Conservation (phyloP, 306 rosid genomes). For the Fagus sylvatica region DNA sequence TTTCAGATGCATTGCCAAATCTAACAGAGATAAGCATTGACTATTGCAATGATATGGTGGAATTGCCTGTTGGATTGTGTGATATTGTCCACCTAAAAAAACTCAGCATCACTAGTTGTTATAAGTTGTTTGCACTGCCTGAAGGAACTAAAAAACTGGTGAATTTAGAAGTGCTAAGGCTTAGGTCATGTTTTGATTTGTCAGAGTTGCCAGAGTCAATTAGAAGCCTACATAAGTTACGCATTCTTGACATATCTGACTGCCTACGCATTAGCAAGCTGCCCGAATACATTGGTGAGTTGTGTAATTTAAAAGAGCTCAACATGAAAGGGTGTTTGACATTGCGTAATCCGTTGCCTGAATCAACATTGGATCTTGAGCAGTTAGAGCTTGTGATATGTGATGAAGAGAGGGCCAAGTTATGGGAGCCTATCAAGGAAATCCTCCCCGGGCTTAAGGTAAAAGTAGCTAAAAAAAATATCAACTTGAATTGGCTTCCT, state of each 20-base stretch:
- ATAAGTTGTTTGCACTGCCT: slow-evolving; percentile 30
- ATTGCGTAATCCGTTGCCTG: slow-evolving; percentile 15
- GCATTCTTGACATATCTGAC: slow-evolving; percentile 32
- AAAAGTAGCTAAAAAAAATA: slow-evolving; percentile 15
- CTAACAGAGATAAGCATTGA: slow-evolving; percentile 37
- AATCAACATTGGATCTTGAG: slow-evolving; percentile 11
- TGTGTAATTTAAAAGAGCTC: slow-evolving; percentile 22
- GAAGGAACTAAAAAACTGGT: slow-evolving; percentile 16
- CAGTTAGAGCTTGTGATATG: slow-evolving; percentile 27
- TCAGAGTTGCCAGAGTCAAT: slow-evolving; percentile 20
- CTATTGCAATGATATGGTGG: slow-evolving; percentile 29
- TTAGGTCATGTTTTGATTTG: slow-evolving; percentile 30
- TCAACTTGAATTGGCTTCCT: slow-evolving; percentile 35
- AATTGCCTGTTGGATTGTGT: slow-evolving; percentile 26
- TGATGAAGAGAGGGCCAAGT: slow-evolving; percentile 26
- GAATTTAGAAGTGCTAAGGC: slow-evolving; percentile 33
- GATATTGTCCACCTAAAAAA: slow-evolving; percentile 13
- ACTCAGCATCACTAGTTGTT: slow-evolving; percentile 35
- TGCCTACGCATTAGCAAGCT: slow-evolving; percentile 32
- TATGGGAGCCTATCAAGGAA: not conserved
- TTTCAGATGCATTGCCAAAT: slow-evolving; percentile 31
- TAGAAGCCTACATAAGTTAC: slow-evolving; percentile 2
- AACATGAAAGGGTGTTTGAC: slow-evolving; percentile 26
- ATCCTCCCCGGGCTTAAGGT: not conserved
- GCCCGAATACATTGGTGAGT: slow-evolving; percentile 31